These are phyloP conservation scores for Setaria italica DNA, from an alignment of 202 grass and related monocot genomes.

Conservation along the genomic window DNA sequence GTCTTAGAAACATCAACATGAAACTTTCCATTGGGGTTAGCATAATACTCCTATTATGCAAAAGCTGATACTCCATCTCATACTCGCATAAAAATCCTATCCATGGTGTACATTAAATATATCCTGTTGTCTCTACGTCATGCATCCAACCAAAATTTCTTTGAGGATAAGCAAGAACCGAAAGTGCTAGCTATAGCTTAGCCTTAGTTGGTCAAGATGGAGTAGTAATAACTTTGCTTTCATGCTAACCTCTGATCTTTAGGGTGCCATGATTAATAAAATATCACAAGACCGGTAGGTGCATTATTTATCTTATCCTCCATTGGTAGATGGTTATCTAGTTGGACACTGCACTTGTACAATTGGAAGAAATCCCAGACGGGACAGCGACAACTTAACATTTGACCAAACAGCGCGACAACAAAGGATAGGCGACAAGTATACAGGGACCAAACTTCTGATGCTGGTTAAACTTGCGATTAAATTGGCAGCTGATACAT, in stretches of 20 bases:
- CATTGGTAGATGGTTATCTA: constrained; percentile 42
- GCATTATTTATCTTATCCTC: constrained; percentile 57
- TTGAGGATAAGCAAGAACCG: constrained; percentile 56
- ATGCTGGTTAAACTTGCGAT: background rate
- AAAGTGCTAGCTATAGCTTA: constrained; percentile 31
- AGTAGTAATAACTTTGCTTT: constrained; percentile 39
- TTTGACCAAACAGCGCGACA: constrained; percentile 30
- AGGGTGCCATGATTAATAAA: constrained; percentile 28
- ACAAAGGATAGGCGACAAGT: background rate
- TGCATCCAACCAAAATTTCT: constrained; percentile 36
- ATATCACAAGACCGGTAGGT: background rate
- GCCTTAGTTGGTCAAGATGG: constrained; percentile 38
- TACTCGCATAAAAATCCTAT: background rate
- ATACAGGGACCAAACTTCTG: background rate
- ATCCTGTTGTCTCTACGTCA: background rate
- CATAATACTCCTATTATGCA: background rate
- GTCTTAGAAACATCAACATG: too few species aligned
- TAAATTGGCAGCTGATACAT: background rate
- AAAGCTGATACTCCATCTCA: background rate
- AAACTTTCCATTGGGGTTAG: too few species aligned
- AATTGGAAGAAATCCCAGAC: background rate
- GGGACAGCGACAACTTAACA: background rate
- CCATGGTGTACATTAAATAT: background rate
- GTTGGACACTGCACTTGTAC: constrained; percentile 40
- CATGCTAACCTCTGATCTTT: constrained; percentile 34